Evolutionary conservation across 1,284 basidiomycete species (phyloP).

Genomic region (Wallemia mellicola): DNA sequence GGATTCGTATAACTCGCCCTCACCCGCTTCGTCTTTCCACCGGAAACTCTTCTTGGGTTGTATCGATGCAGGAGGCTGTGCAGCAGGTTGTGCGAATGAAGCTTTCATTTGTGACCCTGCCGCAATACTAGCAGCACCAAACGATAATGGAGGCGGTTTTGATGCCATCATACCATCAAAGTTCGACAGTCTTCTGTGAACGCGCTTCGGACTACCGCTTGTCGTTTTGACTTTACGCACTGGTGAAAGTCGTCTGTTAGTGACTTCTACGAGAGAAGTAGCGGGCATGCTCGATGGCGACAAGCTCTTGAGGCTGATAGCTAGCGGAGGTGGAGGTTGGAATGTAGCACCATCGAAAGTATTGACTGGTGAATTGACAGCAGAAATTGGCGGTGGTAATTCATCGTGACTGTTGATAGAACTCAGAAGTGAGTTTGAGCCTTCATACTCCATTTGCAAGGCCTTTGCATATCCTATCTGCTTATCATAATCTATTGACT

Average conservation of each 20-base stretch:
- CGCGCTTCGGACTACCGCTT: conserved; percentile 41
- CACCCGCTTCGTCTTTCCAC: conserved; percentile 65
- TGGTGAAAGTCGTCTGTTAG: neutral
- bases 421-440: neutral
- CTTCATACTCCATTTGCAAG: neutral
- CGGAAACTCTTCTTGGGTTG: conserved; percentile 46
- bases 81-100: conserved; percentile 1
- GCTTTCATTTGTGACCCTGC: conserved; percentile 1
- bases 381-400: neutral
- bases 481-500: neutral
- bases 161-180: conserved; percentile 22
- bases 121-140: conserved; percentile 4
- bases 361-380: neutral
- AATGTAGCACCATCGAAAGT: neutral
- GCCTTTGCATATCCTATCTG: neutral
- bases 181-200: conserved; percentile 30
- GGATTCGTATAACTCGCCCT: conserved; percentile 42
- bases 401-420: neutral
- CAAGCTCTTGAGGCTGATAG: neutral
- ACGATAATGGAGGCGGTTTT: conserved; percentile 16
- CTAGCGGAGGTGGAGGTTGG: neutral
- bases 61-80: conserved; percentile 4
- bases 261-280: neutral
- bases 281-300: neutral
- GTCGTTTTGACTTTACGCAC: conserved; percentile 14